Evolutionary conservation across 2,329 filamentous ascomycete genomes (phyloP), one percentile per base, ranked within the genome.

Genomic region (Aspergillus thermomutatus): DNA sequence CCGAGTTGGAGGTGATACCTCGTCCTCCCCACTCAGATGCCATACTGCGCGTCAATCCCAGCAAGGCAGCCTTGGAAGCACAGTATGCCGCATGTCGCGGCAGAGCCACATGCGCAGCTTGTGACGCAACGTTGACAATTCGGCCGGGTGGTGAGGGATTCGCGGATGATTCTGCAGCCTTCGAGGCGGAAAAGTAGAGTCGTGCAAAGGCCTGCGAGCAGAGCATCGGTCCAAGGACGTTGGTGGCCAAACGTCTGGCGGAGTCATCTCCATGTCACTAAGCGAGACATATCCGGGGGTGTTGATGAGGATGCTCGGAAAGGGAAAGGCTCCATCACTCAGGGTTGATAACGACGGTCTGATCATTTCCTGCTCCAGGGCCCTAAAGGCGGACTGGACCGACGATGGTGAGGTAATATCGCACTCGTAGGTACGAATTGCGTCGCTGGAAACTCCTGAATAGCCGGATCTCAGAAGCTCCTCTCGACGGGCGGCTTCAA

Each of bases 321-420:
- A 72, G 0, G 66, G n/a, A n/a, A n/a, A n/a, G n/a, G n/a, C n/a
- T 64, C 1, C 63, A 49, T 75, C 69, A 0, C 50, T 10, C 1
- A 46, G 2, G 3, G 58, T 46, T 1, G 63, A 56, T 7, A 61
- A 56, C 0, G 40, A 34, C 1, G 60, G 60, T 2, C 54, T 28
- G 2, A 64, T 51, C 14, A 63, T 52, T 8, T 68, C 60, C 2
- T 73, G 71, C 3, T 69, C 50, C 11, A 82, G 55, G 0, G 68
- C 61, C 3, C 69, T 63, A 28, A 80, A 80, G 0, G 74, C 77
- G 1, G 72, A 67, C 19, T 74, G 70, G 2, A 85, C 78, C 0
- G 78, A 77, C 5, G 77, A 71, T 17, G 77, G 66, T 1, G 76
- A 76, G 1, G 79, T 79, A 57, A 82, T 76, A 60, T 83, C 80